These are phyloP conservation scores for Candolleomyces eurysporus DNA, from an alignment of 768 basidiomycete genomes.

Conservation along the genomic window DNA sequence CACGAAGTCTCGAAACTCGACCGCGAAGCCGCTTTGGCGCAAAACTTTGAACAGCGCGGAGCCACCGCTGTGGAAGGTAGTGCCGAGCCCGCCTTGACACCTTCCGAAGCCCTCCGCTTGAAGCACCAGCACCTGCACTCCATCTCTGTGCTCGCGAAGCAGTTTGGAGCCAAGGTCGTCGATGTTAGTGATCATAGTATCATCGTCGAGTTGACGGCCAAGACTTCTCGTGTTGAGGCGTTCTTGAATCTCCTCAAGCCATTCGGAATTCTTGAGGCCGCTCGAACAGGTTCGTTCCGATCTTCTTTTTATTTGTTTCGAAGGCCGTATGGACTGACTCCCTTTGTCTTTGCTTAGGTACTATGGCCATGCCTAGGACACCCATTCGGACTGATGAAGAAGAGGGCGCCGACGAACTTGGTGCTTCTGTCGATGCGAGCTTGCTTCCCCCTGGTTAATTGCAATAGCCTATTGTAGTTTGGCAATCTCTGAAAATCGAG, in stretches of 20 bases:
- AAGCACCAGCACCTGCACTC: conserved; percentile 90
- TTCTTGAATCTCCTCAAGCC: conserved; percentile 90
- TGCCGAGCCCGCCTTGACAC: conserved; percentile 49
- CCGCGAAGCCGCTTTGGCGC: conserved; percentile 70
- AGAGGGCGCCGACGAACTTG: conserved; percentile 47
- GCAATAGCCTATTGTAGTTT: not conserved
- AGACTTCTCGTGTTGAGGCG: conserved; percentile 87
- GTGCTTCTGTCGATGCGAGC: conserved; percentile 79
- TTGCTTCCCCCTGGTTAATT: conserved; percentile 89
- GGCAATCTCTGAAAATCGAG: not conserved
- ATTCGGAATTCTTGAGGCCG: conserved; percentile 94
- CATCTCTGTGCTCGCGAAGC: conserved; percentile 77
- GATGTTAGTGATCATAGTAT: conserved; percentile 94
- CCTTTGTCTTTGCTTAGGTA: conserved; percentile 44
- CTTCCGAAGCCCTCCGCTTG: conserved; percentile 82
- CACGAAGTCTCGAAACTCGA: conserved; percentile 51
- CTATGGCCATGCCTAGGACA: conserved; percentile 98
- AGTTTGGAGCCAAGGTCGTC: conserved; percentile 91
- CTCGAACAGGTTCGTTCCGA: conserved; percentile 74
- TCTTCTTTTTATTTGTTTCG: conserved; percentile 1
- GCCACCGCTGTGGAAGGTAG: conserved; percentile 29
- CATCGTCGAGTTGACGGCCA: conserved; percentile 93
- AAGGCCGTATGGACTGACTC: not conserved
- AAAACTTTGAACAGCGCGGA: conserved; percentile 64
- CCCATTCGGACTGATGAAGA: conserved; percentile 72